These are phyloP conservation scores for Ettlia oleoabundans DNA, from an alignment of 139 green algal genomes.

Conservation along the genomic window DNA sequence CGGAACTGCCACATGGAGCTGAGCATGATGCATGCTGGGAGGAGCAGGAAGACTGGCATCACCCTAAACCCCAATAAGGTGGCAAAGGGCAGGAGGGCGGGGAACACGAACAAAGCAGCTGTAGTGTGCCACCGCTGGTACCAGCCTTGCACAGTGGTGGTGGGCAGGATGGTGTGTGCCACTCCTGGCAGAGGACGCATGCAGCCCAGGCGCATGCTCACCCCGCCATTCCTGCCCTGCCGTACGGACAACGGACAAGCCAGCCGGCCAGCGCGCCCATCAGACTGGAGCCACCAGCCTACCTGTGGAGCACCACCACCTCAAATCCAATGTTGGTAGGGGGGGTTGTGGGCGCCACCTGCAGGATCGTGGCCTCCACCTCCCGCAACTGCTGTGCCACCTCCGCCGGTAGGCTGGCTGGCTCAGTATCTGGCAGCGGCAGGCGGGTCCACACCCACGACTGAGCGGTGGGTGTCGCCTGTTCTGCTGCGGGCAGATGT, in stretches of 20 bases:
- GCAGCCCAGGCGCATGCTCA: too few relatives aligned
- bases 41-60: too few relatives aligned
- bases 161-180: neutral
- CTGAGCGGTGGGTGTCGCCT: neutral
- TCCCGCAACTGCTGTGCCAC: slow-evolving; percentile 34
- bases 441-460: slow-evolving; percentile 44
- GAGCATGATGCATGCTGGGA: too few relatives aligned
- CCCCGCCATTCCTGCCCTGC: too few relatives aligned
- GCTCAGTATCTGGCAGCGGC: slow-evolving; percentile 33
- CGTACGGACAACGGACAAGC: too few relatives aligned
- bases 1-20: too few relatives aligned
- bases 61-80: too few relatives aligned
- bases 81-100: neutral
- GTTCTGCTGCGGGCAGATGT: neutral
- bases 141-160: neutral
- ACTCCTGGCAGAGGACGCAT: too few relatives aligned
- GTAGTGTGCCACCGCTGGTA: too few relatives aligned
- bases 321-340: slow-evolving; percentile 43
- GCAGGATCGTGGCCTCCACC: slow-evolving; percentile 29
- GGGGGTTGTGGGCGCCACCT: slow-evolving; percentile 27
- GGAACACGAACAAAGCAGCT: too few relatives aligned
- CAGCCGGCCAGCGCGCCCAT: too few relatives aligned
- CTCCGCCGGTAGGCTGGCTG: neutral
- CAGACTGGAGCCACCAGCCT: too few relatives aligned
- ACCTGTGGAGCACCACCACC: slow-evolving; percentile 50